Conservation (phyloP, 371 early-diverging fungal species). For the Rhizopus microsporus region DNA sequence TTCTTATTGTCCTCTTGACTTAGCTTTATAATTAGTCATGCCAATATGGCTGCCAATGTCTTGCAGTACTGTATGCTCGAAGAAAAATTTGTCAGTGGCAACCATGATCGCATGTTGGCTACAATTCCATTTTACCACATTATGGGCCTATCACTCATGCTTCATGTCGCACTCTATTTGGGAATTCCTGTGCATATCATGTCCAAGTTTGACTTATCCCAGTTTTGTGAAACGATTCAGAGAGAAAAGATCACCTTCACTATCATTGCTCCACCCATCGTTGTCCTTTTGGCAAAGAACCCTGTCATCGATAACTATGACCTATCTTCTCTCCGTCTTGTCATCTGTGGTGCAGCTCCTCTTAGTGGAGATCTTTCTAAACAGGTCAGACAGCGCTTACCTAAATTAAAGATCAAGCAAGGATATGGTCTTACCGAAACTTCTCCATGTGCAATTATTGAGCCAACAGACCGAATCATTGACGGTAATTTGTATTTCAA, state of each 20-base stretch:
- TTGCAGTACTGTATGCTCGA: slow-evolving; percentile 51
- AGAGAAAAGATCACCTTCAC: slow-evolving; percentile 58
- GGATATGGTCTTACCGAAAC: slow-evolving; percentile 34
- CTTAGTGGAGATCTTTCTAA: slow-evolving; percentile 59
- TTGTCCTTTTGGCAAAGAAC: slow-evolving; percentile 61
- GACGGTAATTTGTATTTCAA: slow-evolving; percentile 8
- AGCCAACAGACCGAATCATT: slow-evolving; percentile 18
- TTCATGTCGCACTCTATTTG: slow-evolving; percentile 32
- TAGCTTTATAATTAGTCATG: slow-evolving; percentile 44
- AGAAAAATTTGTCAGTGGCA: slow-evolving; percentile 14
- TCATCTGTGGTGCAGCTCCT: slow-evolving; percentile 84
- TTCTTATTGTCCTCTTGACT: neutral
- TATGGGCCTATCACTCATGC: slow-evolving; percentile 30
- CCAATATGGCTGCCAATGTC: slow-evolving; percentile 73
- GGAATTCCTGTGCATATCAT: slow-evolving; percentile 55
- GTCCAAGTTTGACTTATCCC: slow-evolving; percentile 65
- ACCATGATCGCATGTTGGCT: slow-evolving; percentile 40
- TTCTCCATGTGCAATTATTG: slow-evolving; percentile 18
- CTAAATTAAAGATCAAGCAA: slow-evolving; percentile 36
- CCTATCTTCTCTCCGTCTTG: slow-evolving; percentile 56
- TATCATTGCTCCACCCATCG: slow-evolving; percentile 80
- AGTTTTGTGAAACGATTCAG: slow-evolving; percentile 59
- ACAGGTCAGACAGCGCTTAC: slow-evolving; percentile 46
- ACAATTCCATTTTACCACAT: slow-evolving; percentile 85
- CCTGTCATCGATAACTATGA: slow-evolving; percentile 68